These are phyloP conservation scores for Phaeolepiota aurea DNA, from an alignment of 768 basidiomycete genomes.

Conservation along the genomic window DNA sequence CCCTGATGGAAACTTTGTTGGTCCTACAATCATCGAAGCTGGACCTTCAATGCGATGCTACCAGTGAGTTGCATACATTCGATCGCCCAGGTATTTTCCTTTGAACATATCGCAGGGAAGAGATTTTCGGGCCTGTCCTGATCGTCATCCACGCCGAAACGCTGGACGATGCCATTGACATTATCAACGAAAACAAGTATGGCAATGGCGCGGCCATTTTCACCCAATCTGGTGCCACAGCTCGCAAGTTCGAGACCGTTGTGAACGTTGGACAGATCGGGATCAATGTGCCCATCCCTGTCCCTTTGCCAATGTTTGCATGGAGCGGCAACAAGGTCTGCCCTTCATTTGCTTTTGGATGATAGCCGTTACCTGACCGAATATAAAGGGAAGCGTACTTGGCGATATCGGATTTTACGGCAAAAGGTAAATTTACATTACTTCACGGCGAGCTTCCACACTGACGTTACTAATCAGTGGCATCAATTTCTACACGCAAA, in stretches of 20 bases:
- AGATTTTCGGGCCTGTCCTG: constrained; percentile 93
- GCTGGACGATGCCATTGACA: constrained; percentile 81
- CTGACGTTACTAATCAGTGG: constrained; percentile 37
- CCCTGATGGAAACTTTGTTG: constrained; percentile 88
- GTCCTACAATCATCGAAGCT: constrained; percentile 84
- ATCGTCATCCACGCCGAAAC: constrained; percentile 71
- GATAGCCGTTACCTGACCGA: constrained; percentile 3
- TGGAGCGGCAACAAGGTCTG: constrained; percentile 89
- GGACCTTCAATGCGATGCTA: constrained; percentile 83
- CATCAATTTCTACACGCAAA: constrained; percentile 93
- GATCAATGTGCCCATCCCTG: constrained; percentile 88
- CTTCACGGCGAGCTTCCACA: not conserved
- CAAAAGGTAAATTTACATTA: constrained; percentile 46
- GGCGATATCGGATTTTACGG: constrained; percentile 93
- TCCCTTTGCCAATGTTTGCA: constrained; percentile 89
- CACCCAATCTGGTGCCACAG: constrained; percentile 93
- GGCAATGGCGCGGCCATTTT: constrained; percentile 95
- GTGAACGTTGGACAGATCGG: constrained; percentile 92
- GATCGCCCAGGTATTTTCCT: not conserved
- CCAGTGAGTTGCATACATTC: constrained; percentile 45
- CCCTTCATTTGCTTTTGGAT: not conserved
- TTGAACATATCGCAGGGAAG: constrained; percentile 49
- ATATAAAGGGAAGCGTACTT: constrained; percentile 53
- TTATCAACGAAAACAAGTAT: constrained; percentile 86
- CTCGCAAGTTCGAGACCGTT: constrained; percentile 82